Conservation (phyloP, 371 early-diverging fungal species). For the Mortierella polycephala region DNA sequence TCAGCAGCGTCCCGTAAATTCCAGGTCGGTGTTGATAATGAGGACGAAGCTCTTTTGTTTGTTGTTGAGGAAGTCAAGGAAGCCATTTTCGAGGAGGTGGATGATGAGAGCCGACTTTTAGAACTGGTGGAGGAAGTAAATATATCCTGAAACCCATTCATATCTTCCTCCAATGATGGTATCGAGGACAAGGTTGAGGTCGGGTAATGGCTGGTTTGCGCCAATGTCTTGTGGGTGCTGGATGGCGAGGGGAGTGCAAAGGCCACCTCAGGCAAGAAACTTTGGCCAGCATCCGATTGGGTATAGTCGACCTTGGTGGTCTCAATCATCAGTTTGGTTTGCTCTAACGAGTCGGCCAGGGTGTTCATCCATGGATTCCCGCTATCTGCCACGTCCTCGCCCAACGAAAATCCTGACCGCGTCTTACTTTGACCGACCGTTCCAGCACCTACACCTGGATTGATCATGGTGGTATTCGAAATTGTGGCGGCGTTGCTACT, state of each 20-base stretch:
- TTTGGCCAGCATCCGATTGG: slow-evolving; percentile 18
- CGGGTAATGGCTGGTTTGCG: slow-evolving; percentile 7
- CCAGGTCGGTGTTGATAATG: slow-evolving; percentile 11
- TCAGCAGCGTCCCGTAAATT: slow-evolving; percentile 43
- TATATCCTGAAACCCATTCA: slow-evolving; percentile 37
- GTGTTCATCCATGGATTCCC: slow-evolving; percentile 49
- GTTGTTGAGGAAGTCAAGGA: not conserved
- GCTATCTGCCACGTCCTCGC: slow-evolving; percentile 45
- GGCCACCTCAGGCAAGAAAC: slow-evolving; percentile 13
- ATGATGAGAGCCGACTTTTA: too few relatives aligned
- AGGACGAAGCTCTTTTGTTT: not conserved
- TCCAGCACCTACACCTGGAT: slow-evolving; percentile 17
- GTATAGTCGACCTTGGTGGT: slow-evolving; percentile 33
- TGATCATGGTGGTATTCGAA: not conserved
- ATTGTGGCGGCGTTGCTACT: too few relatives aligned
- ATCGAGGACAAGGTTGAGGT: slow-evolving; percentile 1
- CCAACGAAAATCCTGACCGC: slow-evolving; percentile 36
- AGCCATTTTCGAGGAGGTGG: too few relatives aligned
- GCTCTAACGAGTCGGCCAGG: slow-evolving; percentile 32
- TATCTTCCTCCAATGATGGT: slow-evolving; percentile 31
- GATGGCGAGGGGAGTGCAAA: slow-evolving; percentile 7
- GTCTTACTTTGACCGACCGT: slow-evolving; percentile 13
- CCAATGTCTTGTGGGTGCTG: not conserved
- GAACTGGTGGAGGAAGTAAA: slow-evolving; percentile 5
- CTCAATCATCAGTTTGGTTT: slow-evolving; percentile 10